Evolutionary conservation across 371 early-diverging fungal genomes (phyloP).

Genomic region (Mortierella sp.): DNA sequence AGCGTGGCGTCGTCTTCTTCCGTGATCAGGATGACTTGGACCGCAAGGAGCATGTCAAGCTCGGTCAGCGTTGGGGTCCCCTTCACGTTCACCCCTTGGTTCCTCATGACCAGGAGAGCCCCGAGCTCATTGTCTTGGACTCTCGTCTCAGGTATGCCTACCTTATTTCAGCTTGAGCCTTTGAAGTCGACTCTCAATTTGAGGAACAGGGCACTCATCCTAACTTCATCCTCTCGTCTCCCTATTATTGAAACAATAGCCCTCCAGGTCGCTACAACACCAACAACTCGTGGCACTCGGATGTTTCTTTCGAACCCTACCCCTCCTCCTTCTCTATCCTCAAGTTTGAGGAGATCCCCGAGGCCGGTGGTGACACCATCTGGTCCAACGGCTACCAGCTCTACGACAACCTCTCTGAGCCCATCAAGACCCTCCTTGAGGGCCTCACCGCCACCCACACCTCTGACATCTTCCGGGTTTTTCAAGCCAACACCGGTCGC

Average conservation of each 20-base stretch:
- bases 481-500: constrained; percentile 58
- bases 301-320: constrained; percentile 71
- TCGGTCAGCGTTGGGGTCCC: constrained; percentile 67
- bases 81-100: constrained; percentile 71
- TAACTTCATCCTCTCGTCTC: not conserved
- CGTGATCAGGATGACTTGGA: constrained; percentile 68
- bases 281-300: constrained; percentile 68
- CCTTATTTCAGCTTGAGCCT: not conserved
- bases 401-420: constrained; percentile 70
- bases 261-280: constrained; percentile 51
- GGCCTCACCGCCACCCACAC: constrained; percentile 73
- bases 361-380: constrained; percentile 71
- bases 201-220: not conserved
- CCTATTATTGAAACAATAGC: not conserved
- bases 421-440: constrained; percentile 69
- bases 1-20: constrained; percentile 75
- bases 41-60: constrained; percentile 63
- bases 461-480: constrained; percentile 63
- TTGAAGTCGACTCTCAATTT: not conserved
- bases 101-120: constrained; percentile 46
- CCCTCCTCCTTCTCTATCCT: constrained; percentile 71
- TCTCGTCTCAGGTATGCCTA: constrained; percentile 41
- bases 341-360: constrained; percentile 66
- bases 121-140: constrained; percentile 53
- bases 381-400: constrained; percentile 72